phyloP scores from a whole-genome alignment of 371 early-diverging fungal genomes.

The Saksenaea vasiformis region DNA sequence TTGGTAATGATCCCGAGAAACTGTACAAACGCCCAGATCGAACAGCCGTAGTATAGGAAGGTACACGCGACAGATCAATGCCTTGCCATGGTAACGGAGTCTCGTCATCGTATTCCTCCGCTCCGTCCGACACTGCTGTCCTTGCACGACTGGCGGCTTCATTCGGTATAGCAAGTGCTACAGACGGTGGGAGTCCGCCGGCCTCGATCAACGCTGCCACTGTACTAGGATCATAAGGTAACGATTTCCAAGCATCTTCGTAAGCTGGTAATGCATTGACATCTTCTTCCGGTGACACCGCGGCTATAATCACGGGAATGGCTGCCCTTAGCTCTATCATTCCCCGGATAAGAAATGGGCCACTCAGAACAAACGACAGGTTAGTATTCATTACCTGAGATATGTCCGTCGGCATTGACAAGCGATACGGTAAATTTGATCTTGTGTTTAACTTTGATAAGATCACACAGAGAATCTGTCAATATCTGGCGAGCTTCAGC shows the following conservation, averaged over 20 bases:
- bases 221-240: constrained; percentile 41
- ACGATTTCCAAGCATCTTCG: constrained; percentile 52
- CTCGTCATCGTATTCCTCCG: constrained; percentile 57
- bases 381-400: constrained; percentile 36
- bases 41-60: constrained; percentile 44
- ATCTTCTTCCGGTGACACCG: constrained; percentile 39
- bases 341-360: constrained; percentile 20
- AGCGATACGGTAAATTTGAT: constrained; percentile 45
- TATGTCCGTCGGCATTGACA: constrained; percentile 49
- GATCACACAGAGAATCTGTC: constrained; percentile 33
- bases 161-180: constrained; percentile 75
- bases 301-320: constrained; percentile 40
- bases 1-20: constrained; percentile 43
- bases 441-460: constrained; percentile 47
- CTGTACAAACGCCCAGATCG: constrained; percentile 45
- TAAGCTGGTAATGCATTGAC: constrained; percentile 46
- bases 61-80: constrained; percentile 40
- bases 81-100: constrained; percentile 16
- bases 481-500: constrained; percentile 24
- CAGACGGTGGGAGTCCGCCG: constrained; percentile 40
- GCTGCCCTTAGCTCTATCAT: constrained; percentile 46
- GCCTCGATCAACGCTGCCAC: constrained; percentile 30
- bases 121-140: constrained; percentile 72
- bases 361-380: not conserved
- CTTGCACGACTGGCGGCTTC: constrained; percentile 81